Percentiles rank a stretch among this genome's conserved stretches.
phyloP scores from a whole-genome alignment of 2,329 filamentous ascomycete species.

The Madurella fahalii region DNA sequence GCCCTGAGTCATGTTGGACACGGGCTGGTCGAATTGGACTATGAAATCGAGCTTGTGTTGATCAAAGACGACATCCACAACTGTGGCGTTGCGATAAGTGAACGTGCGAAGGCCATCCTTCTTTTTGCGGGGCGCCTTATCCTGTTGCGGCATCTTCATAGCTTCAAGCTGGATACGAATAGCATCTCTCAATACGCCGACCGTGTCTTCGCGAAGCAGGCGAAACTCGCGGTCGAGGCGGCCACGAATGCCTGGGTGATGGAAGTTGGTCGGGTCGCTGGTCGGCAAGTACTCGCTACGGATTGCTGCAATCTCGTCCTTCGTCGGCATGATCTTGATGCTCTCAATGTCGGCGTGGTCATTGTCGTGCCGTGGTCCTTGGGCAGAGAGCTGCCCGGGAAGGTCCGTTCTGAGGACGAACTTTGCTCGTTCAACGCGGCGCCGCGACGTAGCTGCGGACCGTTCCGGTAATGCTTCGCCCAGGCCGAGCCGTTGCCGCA shows the following conservation, averaged over 20 bases:
- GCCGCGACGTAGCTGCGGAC: neutral
- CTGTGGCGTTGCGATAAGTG: neutral
- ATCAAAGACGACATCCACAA: neutral
- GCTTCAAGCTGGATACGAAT: neutral
- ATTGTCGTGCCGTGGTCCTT: constrained; percentile 37
- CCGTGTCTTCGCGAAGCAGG: constrained; percentile 19
- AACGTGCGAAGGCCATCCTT: neutral
- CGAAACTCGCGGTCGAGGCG: constrained; percentile 20
- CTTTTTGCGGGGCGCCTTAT: neutral
- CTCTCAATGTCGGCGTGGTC: constrained; percentile 39
- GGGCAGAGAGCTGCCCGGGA: neutral
- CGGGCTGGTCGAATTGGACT: neutral
- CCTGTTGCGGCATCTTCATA: neutral
- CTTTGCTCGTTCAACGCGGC: neutral
- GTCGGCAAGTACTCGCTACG: constrained; percentile 38
- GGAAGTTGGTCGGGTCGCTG: constrained; percentile 30
- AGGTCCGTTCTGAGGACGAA: neutral
- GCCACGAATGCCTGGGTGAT: neutral
- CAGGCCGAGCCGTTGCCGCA: neutral
- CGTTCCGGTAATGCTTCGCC: neutral
- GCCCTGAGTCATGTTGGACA: neutral
- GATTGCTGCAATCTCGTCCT: constrained; percentile 35
- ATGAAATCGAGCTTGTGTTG: neutral
- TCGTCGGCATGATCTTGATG: constrained; percentile 44
- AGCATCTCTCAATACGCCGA: constrained; percentile 19